Percentiles rank a stretch among this genome's conserved stretches.
These are phyloP conservation scores for Phaeosphaeria sp. DNA, from an alignment of 2,329 filamentous ascomycete genomes.

Conservation along the genomic window DNA sequence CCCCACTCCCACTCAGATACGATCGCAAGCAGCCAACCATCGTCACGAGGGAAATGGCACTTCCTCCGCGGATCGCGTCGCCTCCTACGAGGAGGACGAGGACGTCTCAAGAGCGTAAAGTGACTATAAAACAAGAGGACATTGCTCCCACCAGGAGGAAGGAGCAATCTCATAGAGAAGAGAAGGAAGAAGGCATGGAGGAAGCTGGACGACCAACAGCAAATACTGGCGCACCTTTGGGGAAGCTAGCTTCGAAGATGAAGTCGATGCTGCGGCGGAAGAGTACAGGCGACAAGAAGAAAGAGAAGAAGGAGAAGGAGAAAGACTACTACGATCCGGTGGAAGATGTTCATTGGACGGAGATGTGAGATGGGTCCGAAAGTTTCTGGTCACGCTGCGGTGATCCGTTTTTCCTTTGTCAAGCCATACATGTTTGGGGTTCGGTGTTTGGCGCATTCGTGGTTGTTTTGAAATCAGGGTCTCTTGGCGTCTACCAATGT, in stretches of 20 bases:
- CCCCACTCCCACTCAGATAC: background rate
- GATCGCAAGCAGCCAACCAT: conserved; percentile 14
- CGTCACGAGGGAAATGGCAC: conserved; percentile 11
- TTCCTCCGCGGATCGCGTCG: conserved; percentile 14
- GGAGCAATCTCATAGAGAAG: conserved; percentile 11
- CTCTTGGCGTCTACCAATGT: background rate
- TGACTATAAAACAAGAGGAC: conserved; percentile 9
- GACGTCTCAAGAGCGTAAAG: background rate
- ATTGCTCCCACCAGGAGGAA: conserved; percentile 23
- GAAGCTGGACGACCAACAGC: conserved; percentile 19
- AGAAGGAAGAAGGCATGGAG: conserved; percentile 18
- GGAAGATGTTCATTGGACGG: conserved; percentile 46
- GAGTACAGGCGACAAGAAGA: conserved; percentile 31
- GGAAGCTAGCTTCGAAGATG: conserved; percentile 39
- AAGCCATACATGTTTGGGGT: background rate
- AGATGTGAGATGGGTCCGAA: conserved; percentile 29
- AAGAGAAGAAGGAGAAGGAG: conserved; percentile 28
- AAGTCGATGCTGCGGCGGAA: conserved; percentile 38
- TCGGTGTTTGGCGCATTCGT: background rate
- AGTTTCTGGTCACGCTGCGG: background rate
- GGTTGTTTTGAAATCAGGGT: background rate
- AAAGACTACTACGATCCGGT: conserved; percentile 35
- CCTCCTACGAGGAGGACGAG: conserved; percentile 21
- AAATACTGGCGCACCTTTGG: conserved; percentile 28
- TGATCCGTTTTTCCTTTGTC: background rate